Base-by-base conservation (phyloP, 2,329 filamentous ascomycete species). In the Claviceps citrina region DNA sequence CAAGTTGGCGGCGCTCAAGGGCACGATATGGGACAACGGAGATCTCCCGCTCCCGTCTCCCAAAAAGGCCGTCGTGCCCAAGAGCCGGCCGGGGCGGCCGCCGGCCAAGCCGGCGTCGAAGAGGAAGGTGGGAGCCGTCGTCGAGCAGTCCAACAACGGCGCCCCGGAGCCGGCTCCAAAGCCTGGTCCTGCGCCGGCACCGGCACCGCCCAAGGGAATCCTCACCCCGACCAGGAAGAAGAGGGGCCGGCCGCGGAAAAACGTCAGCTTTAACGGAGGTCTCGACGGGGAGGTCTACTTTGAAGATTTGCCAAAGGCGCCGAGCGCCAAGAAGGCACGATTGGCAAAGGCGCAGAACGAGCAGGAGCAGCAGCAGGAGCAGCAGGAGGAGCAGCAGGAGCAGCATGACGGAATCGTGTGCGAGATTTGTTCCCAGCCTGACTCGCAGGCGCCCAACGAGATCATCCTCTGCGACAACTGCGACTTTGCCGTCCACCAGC, bases 381-480 rank as follows among this genome's bases (percentile, higher is more conserved):
- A 50, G 31, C 54, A 56, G 24, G 45, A 47, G 3, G 49, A 56
- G 13, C 49, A 47, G 3, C 50, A 56, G 13, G 49, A 53, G 9
- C 57, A 60, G 9, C 55, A 54, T 3, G 68, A 74, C 33, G 71
- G 73, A 15, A 70, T 73, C 41, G 62, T 71, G 0, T 80, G 76
- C 48, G 61, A 58, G 15, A 63, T 79, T 27, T 80, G 76, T 52
- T 62, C 59, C 28, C 69, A 69, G 41, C 68, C 71, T 0, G 67
- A 78, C 44, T 78, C 73, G 0, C 61, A 67, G 27, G 57, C 64
- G 2, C 70, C 70, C 1, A 79, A 80, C 51, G 65, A 76, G 49
- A 79, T 80, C 26, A 60, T 80, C 7, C 67, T 79, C 27, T 80
- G 76, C 56, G 76, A 79, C 47, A 68, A 67, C 39, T 80, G 76